Percentiles rank a stretch among this genome's conserved stretches.
Evolutionary conservation across 1,284 basidiomycete genomes (phyloP).

Genomic region (Amylostereum chailletii): DNA sequence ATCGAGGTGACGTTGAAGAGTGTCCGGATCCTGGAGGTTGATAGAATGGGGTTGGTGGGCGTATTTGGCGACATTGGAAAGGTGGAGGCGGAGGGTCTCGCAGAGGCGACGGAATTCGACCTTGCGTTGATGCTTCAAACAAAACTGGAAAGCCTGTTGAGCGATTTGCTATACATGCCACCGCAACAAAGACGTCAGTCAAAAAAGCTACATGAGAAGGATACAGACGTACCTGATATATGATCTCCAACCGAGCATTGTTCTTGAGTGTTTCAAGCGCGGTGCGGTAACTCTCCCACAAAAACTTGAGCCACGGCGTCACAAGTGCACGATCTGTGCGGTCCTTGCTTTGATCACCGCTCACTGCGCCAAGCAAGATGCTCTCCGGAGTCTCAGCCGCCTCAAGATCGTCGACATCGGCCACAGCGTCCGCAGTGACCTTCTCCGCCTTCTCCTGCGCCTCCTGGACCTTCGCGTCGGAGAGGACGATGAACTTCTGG

Average conservation of each 20-base stretch:
- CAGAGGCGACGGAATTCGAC: conserved; percentile 97
- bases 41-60: conserved; percentile 94
- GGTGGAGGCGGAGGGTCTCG: conserved; percentile 93
- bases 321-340: conserved; percentile 93
- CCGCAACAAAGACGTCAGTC: conserved; percentile 4
- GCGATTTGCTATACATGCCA: conserved; percentile 70
- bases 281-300: conserved; percentile 98
- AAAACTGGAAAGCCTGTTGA: conserved; percentile 96
- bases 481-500: conserved; percentile 80
- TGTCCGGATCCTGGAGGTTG: conserved; percentile 95
- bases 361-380: conserved; percentile 82
- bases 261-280: conserved; percentile 96
- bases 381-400: conserved; percentile 90
- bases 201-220: not conserved
- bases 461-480: conserved; percentile 82
- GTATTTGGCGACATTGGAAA: conserved; percentile 94
- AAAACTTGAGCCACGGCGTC: conserved; percentile 96
- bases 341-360: conserved; percentile 89
- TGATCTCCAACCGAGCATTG: conserved; percentile 87
- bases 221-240: conserved; percentile 75
- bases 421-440: conserved; percentile 44
- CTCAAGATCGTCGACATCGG: conserved; percentile 84
- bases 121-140: conserved; percentile 89
- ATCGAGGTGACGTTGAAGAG: conserved; percentile 94
- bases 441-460: conserved; percentile 83